phyloP scores from a whole-genome alignment of 108 stramenopile species.

The Nitzschia palea region DNA sequence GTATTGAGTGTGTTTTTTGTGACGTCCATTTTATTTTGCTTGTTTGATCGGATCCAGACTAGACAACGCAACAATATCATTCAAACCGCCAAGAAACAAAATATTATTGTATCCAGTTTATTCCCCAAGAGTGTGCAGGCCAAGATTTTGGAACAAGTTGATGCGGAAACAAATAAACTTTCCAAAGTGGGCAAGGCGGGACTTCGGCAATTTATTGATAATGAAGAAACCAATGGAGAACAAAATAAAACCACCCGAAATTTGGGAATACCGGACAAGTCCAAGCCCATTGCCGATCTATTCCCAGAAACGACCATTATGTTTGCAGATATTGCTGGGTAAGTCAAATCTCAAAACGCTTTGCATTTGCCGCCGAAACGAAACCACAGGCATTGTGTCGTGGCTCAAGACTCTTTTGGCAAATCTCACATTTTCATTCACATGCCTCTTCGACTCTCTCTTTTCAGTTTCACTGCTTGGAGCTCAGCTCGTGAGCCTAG shows the following conservation, averaged over 20 bases:
- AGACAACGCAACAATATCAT: constrained; percentile 1
- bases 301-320: constrained; percentile 16
- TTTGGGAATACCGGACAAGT: not conserved
- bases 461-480: constrained; percentile 49
- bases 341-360: not conserved
- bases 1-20: constrained; percentile 7
- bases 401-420: too few species aligned
- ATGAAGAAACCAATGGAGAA: not conserved
- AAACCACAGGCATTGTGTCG: too few species aligned
- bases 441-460: not conserved
- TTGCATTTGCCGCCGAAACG: too few species aligned
- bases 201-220: not conserved
- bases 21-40: not conserved
- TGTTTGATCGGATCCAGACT: constrained; percentile 6
- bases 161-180: constrained; percentile 2
- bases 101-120: not conserved
- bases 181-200: not conserved
- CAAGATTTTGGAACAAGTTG: constrained; percentile 1
- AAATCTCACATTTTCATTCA: not conserved
- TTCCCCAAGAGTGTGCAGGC: constrained; percentile 12
- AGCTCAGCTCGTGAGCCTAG: constrained; percentile 45
- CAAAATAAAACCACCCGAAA: not conserved
- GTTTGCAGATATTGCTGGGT: constrained; percentile 38
- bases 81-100: constrained; percentile 1
- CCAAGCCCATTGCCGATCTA: constrained; percentile 27